phyloP scores from a whole-genome alignment of 345 rosid genomes.

The Boechera retrofracta region DNA sequence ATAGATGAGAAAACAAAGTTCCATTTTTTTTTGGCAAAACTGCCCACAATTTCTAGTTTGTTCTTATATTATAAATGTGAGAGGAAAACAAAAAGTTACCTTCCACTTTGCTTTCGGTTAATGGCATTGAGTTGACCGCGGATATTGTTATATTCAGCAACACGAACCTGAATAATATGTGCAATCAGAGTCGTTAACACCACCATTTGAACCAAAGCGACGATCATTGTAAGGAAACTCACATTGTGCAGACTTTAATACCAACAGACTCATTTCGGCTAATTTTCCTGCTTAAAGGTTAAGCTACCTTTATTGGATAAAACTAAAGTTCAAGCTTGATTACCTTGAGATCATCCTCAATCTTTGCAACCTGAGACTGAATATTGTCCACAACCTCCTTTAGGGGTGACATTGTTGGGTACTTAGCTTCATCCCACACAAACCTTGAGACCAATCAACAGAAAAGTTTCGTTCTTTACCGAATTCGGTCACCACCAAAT shows the following conservation, averaged over 20 bases:
- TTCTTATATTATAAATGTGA: neutral
- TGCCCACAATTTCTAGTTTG: neutral
- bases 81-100: conserved; percentile 47
- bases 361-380: conserved; percentile 83
- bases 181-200: conserved; percentile 19
- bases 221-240: conserved; percentile 1
- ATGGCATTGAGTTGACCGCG: conserved; percentile 96
- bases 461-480: conserved; percentile 24
- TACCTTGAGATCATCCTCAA: conserved; percentile 99
- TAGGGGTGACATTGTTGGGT: conserved; percentile 91
- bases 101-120: conserved; percentile 96
- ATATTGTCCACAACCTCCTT: conserved; percentile 85
- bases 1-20: neutral
- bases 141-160: conserved; percentile 89
- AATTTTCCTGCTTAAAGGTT: neutral
- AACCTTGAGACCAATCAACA: conserved; percentile 60
- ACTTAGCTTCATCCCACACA: conserved; percentile 97
- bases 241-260: neutral
- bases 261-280: neutral
- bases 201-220: neutral
- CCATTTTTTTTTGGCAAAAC: neutral
- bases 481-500: neutral
- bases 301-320: neutral
- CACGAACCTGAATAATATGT: conserved; percentile 78
- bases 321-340: neutral